Percentiles rank a stretch among this genome's conserved stretches.
phyloP scores from a whole-genome alignment of 208 protist genomes.

The Acanthamoeba culbertsoni region DNA sequence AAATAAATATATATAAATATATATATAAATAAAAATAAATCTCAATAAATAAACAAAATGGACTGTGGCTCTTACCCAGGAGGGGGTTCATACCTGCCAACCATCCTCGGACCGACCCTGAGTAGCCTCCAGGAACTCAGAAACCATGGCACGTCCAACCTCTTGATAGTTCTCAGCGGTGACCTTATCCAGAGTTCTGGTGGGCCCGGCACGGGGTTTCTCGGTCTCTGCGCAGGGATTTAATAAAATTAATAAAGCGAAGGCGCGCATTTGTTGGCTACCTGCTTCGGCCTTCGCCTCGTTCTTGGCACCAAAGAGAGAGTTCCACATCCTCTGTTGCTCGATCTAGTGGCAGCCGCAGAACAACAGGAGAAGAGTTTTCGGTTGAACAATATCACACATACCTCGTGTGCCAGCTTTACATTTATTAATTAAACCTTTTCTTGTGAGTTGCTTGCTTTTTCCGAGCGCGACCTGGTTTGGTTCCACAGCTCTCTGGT shows the following conservation, averaged over 20 bases:
- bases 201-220: background rate
- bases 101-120: background rate
- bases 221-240: background rate
- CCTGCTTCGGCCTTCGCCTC: background rate
- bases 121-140: background rate
- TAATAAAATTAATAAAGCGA: background rate
- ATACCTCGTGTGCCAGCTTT: background rate
- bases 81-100: conserved; percentile 31
- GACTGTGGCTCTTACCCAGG: too few relatives aligned
- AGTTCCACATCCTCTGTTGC: background rate
- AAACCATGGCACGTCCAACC: background rate
- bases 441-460: too few relatives aligned
- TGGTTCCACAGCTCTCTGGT: too few relatives aligned
- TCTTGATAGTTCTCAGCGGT: background rate
- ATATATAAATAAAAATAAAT: background rate
- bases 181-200: background rate
- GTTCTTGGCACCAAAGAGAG: background rate
- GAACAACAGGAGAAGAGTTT: background rate
- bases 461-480: too few relatives aligned
- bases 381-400: background rate
- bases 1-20: background rate
- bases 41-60: background rate
- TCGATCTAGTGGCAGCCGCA: background rate
- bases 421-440: background rate
- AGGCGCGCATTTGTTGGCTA: background rate